Evolutionary conservation across 768 basidiomycete genomes (phyloP), one percentile per base, ranked within the genome.

Genomic region (Boletellus ananiceps): DNA sequence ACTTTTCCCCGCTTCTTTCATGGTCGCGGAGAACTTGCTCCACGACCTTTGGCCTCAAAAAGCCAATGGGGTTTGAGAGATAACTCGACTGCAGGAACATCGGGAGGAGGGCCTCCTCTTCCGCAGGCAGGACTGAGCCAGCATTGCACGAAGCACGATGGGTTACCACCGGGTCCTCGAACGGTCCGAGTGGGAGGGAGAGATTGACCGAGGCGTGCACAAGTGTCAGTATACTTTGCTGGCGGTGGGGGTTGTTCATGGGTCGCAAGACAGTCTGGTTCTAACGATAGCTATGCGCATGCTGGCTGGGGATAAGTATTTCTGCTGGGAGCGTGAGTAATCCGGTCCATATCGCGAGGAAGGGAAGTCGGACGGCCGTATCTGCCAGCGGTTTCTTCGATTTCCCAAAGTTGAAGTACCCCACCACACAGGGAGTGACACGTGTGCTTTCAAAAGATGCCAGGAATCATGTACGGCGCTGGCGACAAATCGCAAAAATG

Each of bases 151-250:
- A 58, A 5, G 61, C 57, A 18, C 59, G 62, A 18, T 58, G 39
- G 7, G 29, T 43, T 13, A 12, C 16, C 16, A 45, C 6, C 5
- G 48, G 52, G 25, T 58, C 46, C 15, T 63, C 23, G 42, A 64
- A 67, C 13, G 55, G 60, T 23, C 63, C 57, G 4, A 46, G 13
- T 25, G 64, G 65, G 13, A 65, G 62, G 27, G 47, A 18, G 19
- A 67, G 61, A 37, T 65, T 65, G 49, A 64, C 47, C 15, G 63
- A 50, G 14, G 58, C 55, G 18, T 47, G 54, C 16, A 67, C 59
- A 1, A 65, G 45, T 14, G 63, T 55, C 21, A 67, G 46, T 12
- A 62, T 11, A 34, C 54, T 59, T 11, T 5, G 44, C 14, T 13
- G 54, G 1, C 25, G 9, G 15, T 40, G 5, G 29, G 19, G 15